phyloP scores from a whole-genome alignment of 169 alveolate genomes.

The Plasmodium cynomolgi region DNA sequence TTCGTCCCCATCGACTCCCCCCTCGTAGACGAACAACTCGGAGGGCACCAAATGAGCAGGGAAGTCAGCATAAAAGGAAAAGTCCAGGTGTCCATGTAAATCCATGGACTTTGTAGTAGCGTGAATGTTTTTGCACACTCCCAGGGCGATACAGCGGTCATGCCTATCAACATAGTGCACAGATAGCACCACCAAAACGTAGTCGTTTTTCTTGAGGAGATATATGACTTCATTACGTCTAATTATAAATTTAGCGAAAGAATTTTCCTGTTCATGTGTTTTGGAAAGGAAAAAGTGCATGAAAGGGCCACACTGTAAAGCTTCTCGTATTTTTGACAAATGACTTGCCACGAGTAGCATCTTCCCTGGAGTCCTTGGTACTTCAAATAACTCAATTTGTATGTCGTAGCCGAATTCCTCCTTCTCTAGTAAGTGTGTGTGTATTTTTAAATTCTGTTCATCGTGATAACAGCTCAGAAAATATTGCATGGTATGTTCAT shows the following conservation, averaged over 20 bases:
- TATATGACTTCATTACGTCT: slow-evolving; percentile 63
- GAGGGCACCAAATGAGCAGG: slow-evolving; percentile 53
- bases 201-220: slow-evolving; percentile 22
- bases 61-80: slow-evolving; percentile 60
- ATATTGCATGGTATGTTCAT: slow-evolving; percentile 60
- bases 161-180: slow-evolving; percentile 44
- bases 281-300: slow-evolving; percentile 67
- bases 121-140: slow-evolving; percentile 64
- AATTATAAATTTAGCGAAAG: slow-evolving; percentile 51
- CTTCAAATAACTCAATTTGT: slow-evolving; percentile 70
- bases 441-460: slow-evolving; percentile 50
- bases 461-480: slow-evolving; percentile 66
- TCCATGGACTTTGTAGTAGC: slow-evolving; percentile 54
- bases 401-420: slow-evolving; percentile 67
- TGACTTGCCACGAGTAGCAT: slow-evolving; percentile 27
- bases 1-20: neutral
- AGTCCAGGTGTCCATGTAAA: slow-evolving; percentile 55
- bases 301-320: slow-evolving; percentile 60
- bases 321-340: slow-evolving; percentile 73
- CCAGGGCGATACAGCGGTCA: slow-evolving; percentile 47
- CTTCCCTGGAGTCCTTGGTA: slow-evolving; percentile 41
- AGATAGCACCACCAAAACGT: slow-evolving; percentile 29
- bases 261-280: slow-evolving; percentile 39
- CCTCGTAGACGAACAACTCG: slow-evolving; percentile 34
- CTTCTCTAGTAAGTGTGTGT: slow-evolving; percentile 58